Base-by-base conservation (phyloP, 305 asterid genomes). In the Solanum chacoense region DNA sequence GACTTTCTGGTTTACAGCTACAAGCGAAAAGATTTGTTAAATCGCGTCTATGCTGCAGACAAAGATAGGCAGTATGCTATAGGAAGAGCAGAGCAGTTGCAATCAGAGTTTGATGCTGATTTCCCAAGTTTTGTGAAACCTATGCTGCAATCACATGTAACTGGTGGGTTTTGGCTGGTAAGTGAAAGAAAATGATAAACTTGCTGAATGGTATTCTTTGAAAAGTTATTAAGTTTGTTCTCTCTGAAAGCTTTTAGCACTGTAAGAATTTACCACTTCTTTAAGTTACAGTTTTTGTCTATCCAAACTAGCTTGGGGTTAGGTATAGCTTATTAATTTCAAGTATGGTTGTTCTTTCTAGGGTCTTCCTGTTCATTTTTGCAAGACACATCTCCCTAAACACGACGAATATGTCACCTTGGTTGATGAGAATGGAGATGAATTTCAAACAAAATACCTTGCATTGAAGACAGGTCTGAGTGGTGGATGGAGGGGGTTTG, bases 151-250 rank as follows among this genome's bases (percentile, higher is more conserved):
- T 96, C 99, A 16, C 99, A 96, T 91, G 99, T 96, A 38, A 95
- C 99, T 7, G 98, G 98, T 90, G 99, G 98, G 13, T 96, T 96
- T 91, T 96, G 99, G 99, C 95, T 95, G 98, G 99, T 96, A 90
- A 77, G 93, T 89, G 84, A 22, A 29, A 20, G 34, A 8, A 10
- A 65, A 29, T 63, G 28, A 75, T 50, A 40, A 79, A 28, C 86
- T 80, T 40, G 69, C 36, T 9, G 35, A 42, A 26, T 79, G 65
- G 65, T 26, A 38, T 38, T 79, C 16, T 22, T 38, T 80, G 37
- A 40, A 28, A 80, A 40, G 65, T 8, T 80, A 26, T 14, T 40
- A 26, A 26, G 67, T 26, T 79, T 26, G 59, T 38, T 78, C 11
- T 80, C 5, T 45, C 36, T 80, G 65, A 80, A 80, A 42, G 16